These are phyloP conservation scores for Nicotiana rustica DNA, from an alignment of 305 asterid genomes.

Conservation along the genomic window DNA sequence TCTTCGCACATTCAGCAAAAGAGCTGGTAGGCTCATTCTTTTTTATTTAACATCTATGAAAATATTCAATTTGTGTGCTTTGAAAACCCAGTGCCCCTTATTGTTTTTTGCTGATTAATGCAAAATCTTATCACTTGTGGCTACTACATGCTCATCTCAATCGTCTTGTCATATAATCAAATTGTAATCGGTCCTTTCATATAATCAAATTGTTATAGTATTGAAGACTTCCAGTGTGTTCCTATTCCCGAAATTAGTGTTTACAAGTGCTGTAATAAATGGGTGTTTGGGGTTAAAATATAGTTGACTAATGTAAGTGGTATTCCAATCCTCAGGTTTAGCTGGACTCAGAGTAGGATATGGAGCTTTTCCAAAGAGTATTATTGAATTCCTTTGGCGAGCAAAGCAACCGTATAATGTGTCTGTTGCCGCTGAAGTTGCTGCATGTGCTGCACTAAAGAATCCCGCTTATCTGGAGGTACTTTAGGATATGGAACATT, in stretches of 20 bases:
- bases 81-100: neutral
- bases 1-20: constrained; percentile 94
- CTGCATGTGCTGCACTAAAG: constrained; percentile 64
- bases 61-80: neutral
- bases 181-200: neutral
- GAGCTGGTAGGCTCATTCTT: constrained; percentile 76
- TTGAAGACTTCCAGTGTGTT: neutral
- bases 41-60: neutral
- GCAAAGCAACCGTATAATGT: constrained; percentile 98
- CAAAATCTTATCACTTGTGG: neutral
- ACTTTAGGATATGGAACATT: constrained; percentile 29
- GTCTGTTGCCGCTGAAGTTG: constrained; percentile 86
- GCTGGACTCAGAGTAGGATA: constrained; percentile 97
- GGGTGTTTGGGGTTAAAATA: neutral
- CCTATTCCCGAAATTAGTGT: neutral
- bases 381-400: constrained; percentile 90
- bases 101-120: constrained; percentile 10
- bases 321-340: constrained; percentile 62
- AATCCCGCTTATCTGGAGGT: constrained; percentile 66
- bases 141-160: neutral
- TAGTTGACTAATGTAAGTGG: constrained; percentile 33
- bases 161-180: neutral
- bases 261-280: neutral
- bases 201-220: neutral
- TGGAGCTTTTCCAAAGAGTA: constrained; percentile 93